A percentile compares a stretch with the other conserved stretches of the same genome.
Conservation (phyloP, 352 stramenopile species). For the Phytophthora cajani region DNA sequence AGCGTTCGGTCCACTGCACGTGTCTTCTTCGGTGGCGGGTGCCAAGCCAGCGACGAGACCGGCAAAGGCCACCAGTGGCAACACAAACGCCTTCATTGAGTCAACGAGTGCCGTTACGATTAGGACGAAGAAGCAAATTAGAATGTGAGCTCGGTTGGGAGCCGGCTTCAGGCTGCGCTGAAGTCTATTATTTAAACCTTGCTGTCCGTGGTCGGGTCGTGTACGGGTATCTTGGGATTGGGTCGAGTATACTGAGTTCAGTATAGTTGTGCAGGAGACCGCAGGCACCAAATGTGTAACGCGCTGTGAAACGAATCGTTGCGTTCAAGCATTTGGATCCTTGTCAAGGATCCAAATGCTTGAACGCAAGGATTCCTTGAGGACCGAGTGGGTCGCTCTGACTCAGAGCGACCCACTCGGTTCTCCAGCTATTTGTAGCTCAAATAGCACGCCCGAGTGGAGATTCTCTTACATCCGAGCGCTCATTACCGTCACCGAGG, state of each 20-base stretch:
- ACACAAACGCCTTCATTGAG: neutral
- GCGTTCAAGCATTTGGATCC: neutral
- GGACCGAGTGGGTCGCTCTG: no score
- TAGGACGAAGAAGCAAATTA: neutral
- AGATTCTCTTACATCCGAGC: no score
- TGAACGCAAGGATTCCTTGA: no score
- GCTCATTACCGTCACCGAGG: no score
- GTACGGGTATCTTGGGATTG: neutral
- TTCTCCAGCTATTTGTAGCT: no score
- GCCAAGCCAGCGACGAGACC: neutral
- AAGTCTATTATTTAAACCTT: neutral
- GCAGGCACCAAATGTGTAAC: neutral
- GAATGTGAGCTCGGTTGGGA: neutral
- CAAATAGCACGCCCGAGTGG: no score
- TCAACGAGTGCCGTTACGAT: neutral
- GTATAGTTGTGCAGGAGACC: neutral
- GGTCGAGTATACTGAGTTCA: neutral
- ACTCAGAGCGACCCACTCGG: no score
- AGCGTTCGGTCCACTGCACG: slow-evolving; percentile 14
- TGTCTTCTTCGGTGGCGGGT: neutral
- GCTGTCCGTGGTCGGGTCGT: neutral
- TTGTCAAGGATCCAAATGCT: no score
- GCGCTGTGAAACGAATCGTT: neutral
- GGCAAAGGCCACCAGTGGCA: slow-evolving; percentile 15
- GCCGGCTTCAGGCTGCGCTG: neutral